phyloP scores from a whole-genome alignment of 163 green algal species.

The Coccomyxa subellipsoidea region DNA sequence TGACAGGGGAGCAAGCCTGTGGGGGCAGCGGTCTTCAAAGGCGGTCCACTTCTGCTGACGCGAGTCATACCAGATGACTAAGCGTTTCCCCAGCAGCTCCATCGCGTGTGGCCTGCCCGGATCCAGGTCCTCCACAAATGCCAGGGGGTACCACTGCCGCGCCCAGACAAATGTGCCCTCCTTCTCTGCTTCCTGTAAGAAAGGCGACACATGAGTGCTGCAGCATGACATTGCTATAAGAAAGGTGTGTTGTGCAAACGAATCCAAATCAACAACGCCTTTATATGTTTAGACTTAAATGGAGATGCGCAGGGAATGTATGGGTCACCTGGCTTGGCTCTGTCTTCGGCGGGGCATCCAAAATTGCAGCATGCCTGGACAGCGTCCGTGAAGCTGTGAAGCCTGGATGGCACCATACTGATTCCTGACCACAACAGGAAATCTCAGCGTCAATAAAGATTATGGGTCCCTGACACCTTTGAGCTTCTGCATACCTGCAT shows the following conservation, averaged over 20 bases:
- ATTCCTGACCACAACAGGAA: not conserved
- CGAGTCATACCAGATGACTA: slow-evolving; percentile 54
- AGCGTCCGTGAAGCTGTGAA: not conserved
- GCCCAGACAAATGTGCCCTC: slow-evolving; percentile 10
- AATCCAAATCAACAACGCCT: not conserved
- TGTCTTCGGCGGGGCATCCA: not conserved
- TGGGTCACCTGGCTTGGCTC: not conserved
- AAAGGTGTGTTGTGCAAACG: not conserved
- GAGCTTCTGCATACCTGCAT: too few species aligned
- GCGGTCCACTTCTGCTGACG: slow-evolving; percentile 17
- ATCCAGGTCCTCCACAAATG: slow-evolving; percentile 20
- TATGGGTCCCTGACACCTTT: too few species aligned
- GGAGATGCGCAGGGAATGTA: not conserved
- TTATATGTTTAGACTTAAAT: not conserved
- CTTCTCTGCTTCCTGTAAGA: not conserved
- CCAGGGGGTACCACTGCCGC: slow-evolving; percentile 26
- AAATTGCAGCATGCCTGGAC: not conserved
- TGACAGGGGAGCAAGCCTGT: slow-evolving; percentile 34
- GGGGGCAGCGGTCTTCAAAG: slow-evolving; percentile 50
- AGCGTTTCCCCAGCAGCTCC: slow-evolving; percentile 25
- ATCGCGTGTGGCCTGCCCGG: slow-evolving; percentile 4
- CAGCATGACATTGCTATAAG: not conserved
- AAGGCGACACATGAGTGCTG: not conserved
- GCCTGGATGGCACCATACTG: not conserved
- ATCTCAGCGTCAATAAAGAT: too few species aligned